Evolutionary conservation across 2,329 filamentous ascomycete genomes (phyloP).

Genomic region (Phialophora macrospora): DNA sequence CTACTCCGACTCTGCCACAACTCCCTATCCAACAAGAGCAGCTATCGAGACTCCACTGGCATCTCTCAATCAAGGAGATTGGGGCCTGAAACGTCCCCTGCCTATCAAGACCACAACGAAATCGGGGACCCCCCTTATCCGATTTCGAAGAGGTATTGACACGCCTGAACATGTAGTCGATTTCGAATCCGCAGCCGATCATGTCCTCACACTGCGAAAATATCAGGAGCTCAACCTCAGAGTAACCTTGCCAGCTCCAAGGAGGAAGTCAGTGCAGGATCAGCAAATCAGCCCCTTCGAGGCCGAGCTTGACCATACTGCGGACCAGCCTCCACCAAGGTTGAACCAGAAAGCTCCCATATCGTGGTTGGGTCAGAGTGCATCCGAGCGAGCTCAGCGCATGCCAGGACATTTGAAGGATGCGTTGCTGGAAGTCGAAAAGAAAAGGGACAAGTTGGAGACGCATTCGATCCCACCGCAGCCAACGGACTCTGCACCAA

Average conservation of each 20-base stretch:
- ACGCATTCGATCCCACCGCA: constrained; percentile 8
- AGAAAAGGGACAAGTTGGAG: constrained; percentile 9
- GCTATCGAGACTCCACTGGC: constrained; percentile 76
- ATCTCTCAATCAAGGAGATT: constrained; percentile 79
- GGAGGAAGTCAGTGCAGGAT: constrained; percentile 11
- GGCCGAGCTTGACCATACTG: constrained; percentile 35
- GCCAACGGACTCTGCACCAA: background rate
- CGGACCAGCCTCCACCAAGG: constrained; percentile 17
- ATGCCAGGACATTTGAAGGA: constrained; percentile 32
- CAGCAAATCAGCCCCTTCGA: constrained; percentile 43
- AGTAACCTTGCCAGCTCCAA: constrained; percentile 27
- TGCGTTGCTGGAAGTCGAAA: constrained; percentile 24
- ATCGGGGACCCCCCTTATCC: constrained; percentile 74
- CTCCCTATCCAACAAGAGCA: constrained; percentile 78
- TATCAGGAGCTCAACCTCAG: constrained; percentile 82
- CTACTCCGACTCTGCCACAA: constrained; percentile 72
- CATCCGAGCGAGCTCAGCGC: constrained; percentile 30
- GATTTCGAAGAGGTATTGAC: constrained; percentile 74
- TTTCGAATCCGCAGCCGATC: constrained; percentile 80
- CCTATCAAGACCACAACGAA: constrained; percentile 75
- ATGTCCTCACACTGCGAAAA: constrained; percentile 79
- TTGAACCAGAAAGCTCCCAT: constrained; percentile 13
- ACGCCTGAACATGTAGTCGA: constrained; percentile 87
- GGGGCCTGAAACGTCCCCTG: constrained; percentile 87
- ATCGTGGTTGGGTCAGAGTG: constrained; percentile 25